Percentiles rank a stretch among this genome's conserved stretches.
Evolutionary conservation across 2,329 filamentous ascomycete species (phyloP).

Genomic region (Raffaelea ambrosiae): DNA sequence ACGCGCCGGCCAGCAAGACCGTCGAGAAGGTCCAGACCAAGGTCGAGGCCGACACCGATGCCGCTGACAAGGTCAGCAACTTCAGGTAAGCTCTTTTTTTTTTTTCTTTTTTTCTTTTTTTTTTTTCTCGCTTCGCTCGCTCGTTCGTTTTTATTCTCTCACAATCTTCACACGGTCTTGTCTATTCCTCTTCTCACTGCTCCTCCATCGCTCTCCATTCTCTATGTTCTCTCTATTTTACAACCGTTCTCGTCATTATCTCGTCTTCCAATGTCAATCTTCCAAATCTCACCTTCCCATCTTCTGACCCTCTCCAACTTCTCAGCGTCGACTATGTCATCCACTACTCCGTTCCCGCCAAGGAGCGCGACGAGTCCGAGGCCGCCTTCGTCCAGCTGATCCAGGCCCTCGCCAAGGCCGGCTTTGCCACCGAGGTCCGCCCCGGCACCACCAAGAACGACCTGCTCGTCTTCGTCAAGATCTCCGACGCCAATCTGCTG

Average conservation of each 20-base stretch:
- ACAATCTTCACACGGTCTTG: too few relatives aligned
- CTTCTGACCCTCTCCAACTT: neutral
- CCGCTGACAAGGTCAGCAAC: too few relatives aligned
- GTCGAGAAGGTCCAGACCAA: too few relatives aligned
- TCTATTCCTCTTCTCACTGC: neutral
- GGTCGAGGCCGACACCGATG: neutral
- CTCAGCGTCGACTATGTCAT: slow-evolving; percentile 79
- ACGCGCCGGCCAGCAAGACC: too few relatives aligned
- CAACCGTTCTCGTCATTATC: slow-evolving; percentile 1
- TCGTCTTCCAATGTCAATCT: neutral
- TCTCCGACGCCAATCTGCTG: slow-evolving; percentile 67
- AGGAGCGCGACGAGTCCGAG: slow-evolving; percentile 47
- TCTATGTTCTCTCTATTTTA: neutral
- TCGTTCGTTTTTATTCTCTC: too few relatives aligned
- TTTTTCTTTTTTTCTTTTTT: neutral
- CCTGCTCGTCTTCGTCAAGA: slow-evolving; percentile 73
- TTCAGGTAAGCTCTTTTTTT: neutral
- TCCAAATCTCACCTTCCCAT: neutral
- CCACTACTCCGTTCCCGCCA: slow-evolving; percentile 62
- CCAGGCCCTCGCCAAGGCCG: slow-evolving; percentile 64
- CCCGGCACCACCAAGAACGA: slow-evolving; percentile 61
- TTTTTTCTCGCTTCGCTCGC: neutral
- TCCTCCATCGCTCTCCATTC: too few relatives aligned
- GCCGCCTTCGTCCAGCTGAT: slow-evolving; percentile 72
- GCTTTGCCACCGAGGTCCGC: slow-evolving; percentile 82